Percentiles rank a stretch among this genome's conserved stretches.
These are phyloP conservation scores for Aspergillus pseudoterreus DNA, from an alignment of 2,329 filamentous ascomycete genomes.

Conservation along the genomic window DNA sequence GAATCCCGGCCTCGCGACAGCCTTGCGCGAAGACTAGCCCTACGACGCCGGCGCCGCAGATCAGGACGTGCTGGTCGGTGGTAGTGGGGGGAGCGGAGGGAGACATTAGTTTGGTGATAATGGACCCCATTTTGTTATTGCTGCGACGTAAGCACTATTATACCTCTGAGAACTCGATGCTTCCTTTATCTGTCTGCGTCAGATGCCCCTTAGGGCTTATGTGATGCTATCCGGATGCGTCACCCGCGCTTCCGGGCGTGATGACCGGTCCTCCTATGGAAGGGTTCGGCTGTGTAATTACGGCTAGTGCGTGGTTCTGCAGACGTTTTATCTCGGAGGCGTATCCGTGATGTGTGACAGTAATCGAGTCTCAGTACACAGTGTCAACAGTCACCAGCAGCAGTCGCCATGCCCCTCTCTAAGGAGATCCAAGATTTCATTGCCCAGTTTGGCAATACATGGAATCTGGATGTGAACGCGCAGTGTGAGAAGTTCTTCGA, in stretches of 20 bases:
- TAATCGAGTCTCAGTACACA: no score
- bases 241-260: neutral
- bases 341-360: no score
- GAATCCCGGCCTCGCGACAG: slow-evolving; percentile 1
- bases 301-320: neutral
- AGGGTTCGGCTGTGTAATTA: neutral
- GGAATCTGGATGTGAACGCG: neutral
- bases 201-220: neutral
- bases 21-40: neutral
- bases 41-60: neutral
- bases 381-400: neutral
- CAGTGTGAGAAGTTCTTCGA: slow-evolving; percentile 2
- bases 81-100: neutral
- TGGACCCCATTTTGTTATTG: neutral
- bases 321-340: no score
- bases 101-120: neutral
- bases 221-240: neutral
- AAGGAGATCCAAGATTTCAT: slow-evolving; percentile 2
- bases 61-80: neutral
- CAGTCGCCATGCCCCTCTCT: neutral
- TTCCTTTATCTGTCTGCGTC: neutral
- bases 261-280: neutral
- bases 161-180: neutral
- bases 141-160: neutral
- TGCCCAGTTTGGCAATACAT: neutral